Base-by-base conservation (phyloP, 1,139 yeast genomes). In the Oligophagozyma castellii region DNA sequence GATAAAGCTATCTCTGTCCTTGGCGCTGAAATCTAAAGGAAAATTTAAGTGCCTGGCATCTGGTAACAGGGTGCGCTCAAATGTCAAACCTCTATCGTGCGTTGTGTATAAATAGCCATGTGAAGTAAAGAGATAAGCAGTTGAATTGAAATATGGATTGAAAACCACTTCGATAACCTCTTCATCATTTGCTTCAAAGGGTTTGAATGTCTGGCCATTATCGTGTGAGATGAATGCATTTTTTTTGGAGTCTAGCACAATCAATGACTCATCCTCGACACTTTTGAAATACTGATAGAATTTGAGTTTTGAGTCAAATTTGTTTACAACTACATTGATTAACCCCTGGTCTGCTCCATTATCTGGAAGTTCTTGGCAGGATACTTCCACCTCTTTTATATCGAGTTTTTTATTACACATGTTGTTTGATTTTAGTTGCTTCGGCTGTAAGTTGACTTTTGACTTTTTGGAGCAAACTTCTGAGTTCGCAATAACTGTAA, bases 191-290 rank as follows among this genome's bases (percentile, higher is more conserved):
- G 67, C 48, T 10, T 56, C 65, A 14, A 69, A 61, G 35, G 58
- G 57, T 11, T 60, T 59, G 58, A 86, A 76, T 1, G 55, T 53
- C 3, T 59, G 48, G 13, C 96, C 96, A 27, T 92, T 93, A 53
- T 84, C 74, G 44, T 73, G 78, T 1, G 95, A 79, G 10, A 81
- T 64, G 42, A 56, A 75, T 2, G 73, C 62, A 6, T 60, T 55
- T 22, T 68, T 63, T 20, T 60, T 55, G 15, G 56, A 51, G 1
- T 89, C 77, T 30, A 67, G 62, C 10, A 79, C 55, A 13, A 89
- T 44, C n/a, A 89, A 53, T 7, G 93, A 78, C 48, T 86, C 94
- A 35, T 77, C 83, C 7, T 50, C 54, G 14, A 43, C 51, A 5
- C 59, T 51, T 20, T 53, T 51, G 26, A 49, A 47, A 23, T 63